These are phyloP conservation scores for Metroxylon sagu DNA, from an alignment of 176 grass and related monocot genomes.

Conservation along the genomic window DNA sequence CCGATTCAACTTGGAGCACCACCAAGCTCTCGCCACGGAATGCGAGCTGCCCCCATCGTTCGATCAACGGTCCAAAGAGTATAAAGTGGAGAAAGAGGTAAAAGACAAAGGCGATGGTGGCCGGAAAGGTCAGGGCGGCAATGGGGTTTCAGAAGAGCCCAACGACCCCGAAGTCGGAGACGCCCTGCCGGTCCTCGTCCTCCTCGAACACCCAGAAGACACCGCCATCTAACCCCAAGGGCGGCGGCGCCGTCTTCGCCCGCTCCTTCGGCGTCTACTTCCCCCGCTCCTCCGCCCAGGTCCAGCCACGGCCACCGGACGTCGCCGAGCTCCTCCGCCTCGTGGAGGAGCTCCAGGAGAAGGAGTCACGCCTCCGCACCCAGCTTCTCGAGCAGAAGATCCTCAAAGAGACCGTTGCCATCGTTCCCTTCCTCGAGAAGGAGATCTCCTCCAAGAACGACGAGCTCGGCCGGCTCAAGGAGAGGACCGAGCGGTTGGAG, in stretches of 20 bases:
- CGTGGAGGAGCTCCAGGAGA: conserved; percentile 89
- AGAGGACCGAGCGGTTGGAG: conserved; percentile 40
- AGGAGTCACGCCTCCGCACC: conserved; percentile 82
- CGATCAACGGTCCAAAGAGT: too few relatives aligned
- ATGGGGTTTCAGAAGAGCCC: conserved; percentile 85
- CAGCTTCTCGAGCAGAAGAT: conserved; percentile 95
- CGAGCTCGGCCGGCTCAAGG: conserved; percentile 44
- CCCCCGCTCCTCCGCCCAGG: conserved; percentile 66
- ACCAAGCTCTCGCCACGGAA: too few relatives aligned
- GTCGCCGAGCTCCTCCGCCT: conserved; percentile 69
- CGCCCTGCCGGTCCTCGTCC: conserved; percentile 15
- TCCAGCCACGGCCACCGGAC: conserved; percentile 53
- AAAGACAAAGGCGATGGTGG: conserved; percentile 39
- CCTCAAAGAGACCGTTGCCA: conserved; percentile 70
- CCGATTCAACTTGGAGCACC: too few relatives aligned
- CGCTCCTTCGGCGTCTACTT: conserved; percentile 79
- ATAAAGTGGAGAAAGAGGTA: too few relatives aligned
- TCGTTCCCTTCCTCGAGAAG: conserved; percentile 80
- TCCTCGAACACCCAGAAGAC: background rate
- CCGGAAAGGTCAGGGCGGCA: conserved; percentile 75
- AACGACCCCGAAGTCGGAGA: conserved; percentile 26
- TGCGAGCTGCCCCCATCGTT: too few relatives aligned
- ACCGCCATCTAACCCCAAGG: background rate
- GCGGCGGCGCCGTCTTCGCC: conserved; percentile 28
- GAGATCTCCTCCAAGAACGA: conserved; percentile 53